Base-by-base conservation (phyloP, 257 asterid species). In the Striga asiatica region DNA sequence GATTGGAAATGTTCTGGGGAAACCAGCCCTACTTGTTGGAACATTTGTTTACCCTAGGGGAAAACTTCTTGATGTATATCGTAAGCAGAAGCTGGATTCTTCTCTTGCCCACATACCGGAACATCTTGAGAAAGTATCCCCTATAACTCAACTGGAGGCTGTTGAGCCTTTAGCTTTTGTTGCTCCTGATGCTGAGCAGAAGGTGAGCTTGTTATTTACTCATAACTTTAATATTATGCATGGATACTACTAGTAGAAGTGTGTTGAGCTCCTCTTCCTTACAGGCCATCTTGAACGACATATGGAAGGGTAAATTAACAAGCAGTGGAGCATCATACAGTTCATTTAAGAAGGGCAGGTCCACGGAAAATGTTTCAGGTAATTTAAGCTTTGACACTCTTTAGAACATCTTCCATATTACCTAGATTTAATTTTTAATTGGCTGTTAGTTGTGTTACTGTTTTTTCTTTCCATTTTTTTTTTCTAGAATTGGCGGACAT, bases 21-120 rank as follows among this genome's bases (percentile, higher is more conserved):
- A 81, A 58, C 71, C 64, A 39, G 53, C 22, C 34, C 45, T 42
- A 29, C 62, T 71, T 4, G 11, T 63, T 24, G 72, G 66, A 64
- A 56, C 66, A 54, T 77, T 70, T 75, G 82, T 67, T 58, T 92
- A 88, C 57, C 97, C 95, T 3, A 77, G 99, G 76, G 99, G 93
- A 34, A 92, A 88, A 62, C 80, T 89, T 52, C 97, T 92, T 32
- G 99, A 84, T 64, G 81, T 88, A 38, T 88, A 88, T 56, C 99
- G 99, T 49, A 73, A 42, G 77, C 83, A 81, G 68, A 88, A 66
- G 60, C 50, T 73, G 52, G 81, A 74, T 45, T 69, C 85, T 14
- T 58, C 78, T 46, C 72, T 78, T 56, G 62, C 13, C 46, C 66
- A 55, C 50, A 51, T 76, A 66, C 85, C 85, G 18, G 86, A 66